phyloP scores from a whole-genome alignment of 2,329 filamentous ascomycete species.

The Hypoxylon rubiginosum region DNA sequence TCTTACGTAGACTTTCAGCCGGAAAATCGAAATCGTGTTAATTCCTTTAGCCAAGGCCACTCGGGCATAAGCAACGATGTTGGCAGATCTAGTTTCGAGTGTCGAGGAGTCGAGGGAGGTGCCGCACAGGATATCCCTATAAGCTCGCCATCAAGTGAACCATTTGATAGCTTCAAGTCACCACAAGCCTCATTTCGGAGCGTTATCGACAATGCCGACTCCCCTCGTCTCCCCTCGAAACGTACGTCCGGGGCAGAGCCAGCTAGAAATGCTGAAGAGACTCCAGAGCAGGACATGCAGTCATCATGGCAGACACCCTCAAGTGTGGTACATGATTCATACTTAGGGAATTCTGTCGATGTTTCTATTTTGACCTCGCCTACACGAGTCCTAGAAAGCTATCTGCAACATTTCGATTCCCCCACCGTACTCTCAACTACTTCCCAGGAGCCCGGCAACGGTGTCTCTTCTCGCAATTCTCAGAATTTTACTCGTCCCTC shows the following conservation, averaged over 20 bases:
- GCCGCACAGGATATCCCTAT: constrained; percentile 25
- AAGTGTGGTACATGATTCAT: constrained; percentile 69
- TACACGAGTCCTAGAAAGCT: constrained; percentile 64
- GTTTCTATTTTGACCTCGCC: constrained; percentile 60
- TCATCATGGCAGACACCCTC: constrained; percentile 60
- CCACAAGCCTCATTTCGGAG: constrained; percentile 60
- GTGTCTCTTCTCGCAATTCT: constrained; percentile 2
- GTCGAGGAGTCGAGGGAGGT: constrained; percentile 21
- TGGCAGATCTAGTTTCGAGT: constrained; percentile 11
- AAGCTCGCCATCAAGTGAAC: constrained; percentile 24
- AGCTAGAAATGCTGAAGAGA: constrained; percentile 12
- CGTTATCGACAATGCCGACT: constrained; percentile 59
- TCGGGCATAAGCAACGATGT: constrained; percentile 15
- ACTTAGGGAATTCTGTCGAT: constrained; percentile 56
- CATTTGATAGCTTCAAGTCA: constrained; percentile 43
- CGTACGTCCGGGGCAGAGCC: constrained; percentile 11
- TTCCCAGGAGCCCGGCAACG: constrained; percentile 29
- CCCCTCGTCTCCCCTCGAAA: constrained; percentile 48
- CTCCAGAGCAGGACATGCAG: constrained; percentile 43
- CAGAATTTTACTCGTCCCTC: constrained; percentile 3
- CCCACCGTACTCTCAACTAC: constrained; percentile 38
- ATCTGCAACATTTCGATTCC: constrained; percentile 56
- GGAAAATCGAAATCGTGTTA: constrained; percentile 13
- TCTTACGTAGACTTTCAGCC: constrained; percentile 66
- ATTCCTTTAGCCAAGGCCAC: constrained; percentile 11